These are phyloP conservation scores for Kockiozyma suomiensis DNA, from an alignment of 805 yeast species.

Conservation along the genomic window DNA sequence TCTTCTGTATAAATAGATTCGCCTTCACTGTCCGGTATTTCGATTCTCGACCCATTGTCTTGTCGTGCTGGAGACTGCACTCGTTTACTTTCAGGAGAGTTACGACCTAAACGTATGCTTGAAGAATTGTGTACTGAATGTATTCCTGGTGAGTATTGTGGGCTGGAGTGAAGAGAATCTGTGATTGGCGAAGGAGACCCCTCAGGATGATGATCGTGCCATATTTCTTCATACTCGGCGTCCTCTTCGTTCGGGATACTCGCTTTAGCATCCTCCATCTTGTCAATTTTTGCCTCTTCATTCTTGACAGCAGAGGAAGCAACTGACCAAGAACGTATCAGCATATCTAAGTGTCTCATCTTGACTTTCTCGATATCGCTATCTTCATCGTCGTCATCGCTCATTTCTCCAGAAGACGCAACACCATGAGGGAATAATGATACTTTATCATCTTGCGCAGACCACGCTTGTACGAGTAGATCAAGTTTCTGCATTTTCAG, in stretches of 20 bases:
- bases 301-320: neutral
- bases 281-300: neutral
- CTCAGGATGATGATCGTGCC: slow-evolving; percentile 16
- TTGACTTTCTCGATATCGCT: slow-evolving; percentile 2
- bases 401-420: too few relatives aligned
- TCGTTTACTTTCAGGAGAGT: neutral
- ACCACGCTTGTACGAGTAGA: slow-evolving; percentile 2
- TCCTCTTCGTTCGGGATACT: slow-evolving; percentile 7
- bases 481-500: slow-evolving; percentile 12
- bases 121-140: too few relatives aligned
- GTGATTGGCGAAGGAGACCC: neutral
- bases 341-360: slow-evolving; percentile 1
- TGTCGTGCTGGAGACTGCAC: neutral
- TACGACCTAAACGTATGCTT: too few relatives aligned
- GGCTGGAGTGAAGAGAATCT: neutral
- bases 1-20: neutral
- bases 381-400: neutral
- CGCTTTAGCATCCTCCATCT: neutral
- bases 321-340: slow-evolving; percentile 6
- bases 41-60: too few relatives aligned
- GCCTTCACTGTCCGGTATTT: slow-evolving; percentile 6
- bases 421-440: too few relatives aligned
- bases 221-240: neutral
- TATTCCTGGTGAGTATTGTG: too few relatives aligned
- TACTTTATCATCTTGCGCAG: neutral